phyloP scores from a whole-genome alignment of 805 yeast genomes.

The Saccharomycopsis malanga region DNA sequence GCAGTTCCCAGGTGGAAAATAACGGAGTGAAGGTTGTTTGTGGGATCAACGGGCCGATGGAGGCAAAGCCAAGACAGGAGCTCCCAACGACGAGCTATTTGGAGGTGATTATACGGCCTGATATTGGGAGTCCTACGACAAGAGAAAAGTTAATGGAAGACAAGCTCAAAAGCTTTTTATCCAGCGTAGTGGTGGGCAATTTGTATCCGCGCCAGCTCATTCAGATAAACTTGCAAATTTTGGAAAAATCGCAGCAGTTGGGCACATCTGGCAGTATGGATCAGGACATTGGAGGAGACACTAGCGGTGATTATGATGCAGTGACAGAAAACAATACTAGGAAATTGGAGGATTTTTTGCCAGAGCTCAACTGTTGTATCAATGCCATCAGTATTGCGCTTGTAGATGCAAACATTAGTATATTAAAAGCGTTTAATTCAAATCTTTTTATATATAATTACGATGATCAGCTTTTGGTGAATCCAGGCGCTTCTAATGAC shows the following conservation, averaged over 20 bases:
- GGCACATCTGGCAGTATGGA: constrained; percentile 17
- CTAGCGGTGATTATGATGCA: neutral
- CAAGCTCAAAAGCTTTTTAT: constrained; percentile 53
- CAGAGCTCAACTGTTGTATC: constrained; percentile 60
- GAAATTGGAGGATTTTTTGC: constrained; percentile 29
- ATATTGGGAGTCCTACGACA: constrained; percentile 63
- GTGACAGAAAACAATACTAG: constrained; percentile 24
- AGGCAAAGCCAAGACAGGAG: constrained; percentile 76
- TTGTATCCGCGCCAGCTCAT: constrained; percentile 74
- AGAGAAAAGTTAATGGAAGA: constrained; percentile 75
- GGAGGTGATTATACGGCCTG: constrained; percentile 75
- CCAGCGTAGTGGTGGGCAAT: constrained; percentile 47
- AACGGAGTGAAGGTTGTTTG: constrained; percentile 54
- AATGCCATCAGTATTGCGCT: constrained; percentile 72
- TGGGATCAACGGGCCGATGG: constrained; percentile 89
- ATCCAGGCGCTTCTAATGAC: neutral
- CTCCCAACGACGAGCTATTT: constrained; percentile 69
- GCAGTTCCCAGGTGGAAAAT: constrained; percentile 57
- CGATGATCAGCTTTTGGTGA: neutral
- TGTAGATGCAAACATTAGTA: constrained; percentile 70
- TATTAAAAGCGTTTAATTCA: constrained; percentile 27
- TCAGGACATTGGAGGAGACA: constrained; percentile 2
- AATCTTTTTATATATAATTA: constrained; percentile 2
- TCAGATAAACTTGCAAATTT: constrained; percentile 59
- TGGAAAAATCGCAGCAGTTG: constrained; percentile 47